Conservation (phyloP, 2,329 filamentous ascomycete genomes). For the Xylariaceae sp. region DNA sequence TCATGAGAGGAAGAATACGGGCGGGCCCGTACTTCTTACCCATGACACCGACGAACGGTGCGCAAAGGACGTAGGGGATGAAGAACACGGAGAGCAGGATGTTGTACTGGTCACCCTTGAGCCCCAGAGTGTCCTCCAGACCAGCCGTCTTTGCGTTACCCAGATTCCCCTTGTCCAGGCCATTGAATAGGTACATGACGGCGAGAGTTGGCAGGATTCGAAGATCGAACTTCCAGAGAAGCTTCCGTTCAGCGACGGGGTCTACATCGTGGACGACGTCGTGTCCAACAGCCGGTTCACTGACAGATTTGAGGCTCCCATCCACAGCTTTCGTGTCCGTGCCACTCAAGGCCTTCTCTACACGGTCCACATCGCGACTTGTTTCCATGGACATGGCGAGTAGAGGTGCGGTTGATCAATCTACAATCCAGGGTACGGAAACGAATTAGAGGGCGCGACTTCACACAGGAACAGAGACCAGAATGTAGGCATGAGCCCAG, state of each 20-base stretch:
- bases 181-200: slow-evolving; percentile 6
- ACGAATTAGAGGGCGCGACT: too few relatives aligned
- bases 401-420: too few relatives aligned
- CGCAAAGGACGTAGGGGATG: slow-evolving; percentile 66
- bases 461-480: too few relatives aligned
- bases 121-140: slow-evolving; percentile 41
- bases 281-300: too few relatives aligned
- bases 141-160: slow-evolving; percentile 4
- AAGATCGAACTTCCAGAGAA: slow-evolving; percentile 5
- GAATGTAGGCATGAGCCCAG: too few relatives aligned
- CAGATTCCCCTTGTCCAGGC: slow-evolving; percentile 5
- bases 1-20: slow-evolving; percentile 56
- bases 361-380: background rate
- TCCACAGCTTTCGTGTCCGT: background rate
- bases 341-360: background rate
- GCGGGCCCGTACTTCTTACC: slow-evolving; percentile 65
- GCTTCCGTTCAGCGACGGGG: background rate
- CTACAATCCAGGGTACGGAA: too few relatives aligned
- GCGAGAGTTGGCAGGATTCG: slow-evolving; percentile 1
- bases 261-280: slow-evolving; percentile 3
- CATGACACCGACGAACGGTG: slow-evolving; percentile 58
- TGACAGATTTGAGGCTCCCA: background rate
- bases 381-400: background rate
- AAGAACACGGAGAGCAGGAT: slow-evolving; percentile 52
- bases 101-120: slow-evolving; percentile 62